Conservation (phyloP, 2,329 filamentous ascomycete genomes). For the Ophiostoma triangulosporum region DNA sequence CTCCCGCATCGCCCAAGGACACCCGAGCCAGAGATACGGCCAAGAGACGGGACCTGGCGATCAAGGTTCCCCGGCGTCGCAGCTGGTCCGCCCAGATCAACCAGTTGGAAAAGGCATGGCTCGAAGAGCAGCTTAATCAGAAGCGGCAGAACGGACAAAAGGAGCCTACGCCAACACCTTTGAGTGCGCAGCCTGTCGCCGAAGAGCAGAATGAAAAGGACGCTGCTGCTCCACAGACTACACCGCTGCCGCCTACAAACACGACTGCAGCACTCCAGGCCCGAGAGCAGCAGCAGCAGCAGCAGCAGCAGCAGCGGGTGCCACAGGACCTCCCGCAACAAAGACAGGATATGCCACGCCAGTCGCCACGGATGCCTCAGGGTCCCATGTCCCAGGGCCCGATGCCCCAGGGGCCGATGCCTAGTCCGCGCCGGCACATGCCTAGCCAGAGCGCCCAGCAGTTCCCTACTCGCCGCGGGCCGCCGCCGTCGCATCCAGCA, state of each 20-base stretch:
- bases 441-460: background rate
- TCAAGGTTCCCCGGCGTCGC: constrained; percentile 29
- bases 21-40: constrained; percentile 7
- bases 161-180: background rate
- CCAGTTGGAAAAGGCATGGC: constrained; percentile 22
- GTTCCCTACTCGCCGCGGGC: background rate
- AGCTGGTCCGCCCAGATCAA: constrained; percentile 38
- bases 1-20: background rate
- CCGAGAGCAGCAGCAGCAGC: background rate
- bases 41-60: constrained; percentile 21
- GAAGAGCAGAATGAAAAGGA: background rate
- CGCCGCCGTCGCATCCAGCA: background rate
- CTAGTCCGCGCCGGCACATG: background rate
- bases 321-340: background rate
- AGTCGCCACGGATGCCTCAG: background rate
- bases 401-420: background rate
- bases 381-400: too few relatives aligned
- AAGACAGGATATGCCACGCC: background rate
- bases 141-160: background rate
- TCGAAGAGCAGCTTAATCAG: constrained; percentile 17
- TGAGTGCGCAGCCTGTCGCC: background rate
- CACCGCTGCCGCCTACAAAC: background rate
- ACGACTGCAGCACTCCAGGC: background rate
- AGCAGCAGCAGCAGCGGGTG: background rate
- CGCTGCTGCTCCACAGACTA: background rate